Evolutionary conservation across 306 rosid genomes (phyloP).

Genomic region (Oxytropis ochrocephala): DNA sequence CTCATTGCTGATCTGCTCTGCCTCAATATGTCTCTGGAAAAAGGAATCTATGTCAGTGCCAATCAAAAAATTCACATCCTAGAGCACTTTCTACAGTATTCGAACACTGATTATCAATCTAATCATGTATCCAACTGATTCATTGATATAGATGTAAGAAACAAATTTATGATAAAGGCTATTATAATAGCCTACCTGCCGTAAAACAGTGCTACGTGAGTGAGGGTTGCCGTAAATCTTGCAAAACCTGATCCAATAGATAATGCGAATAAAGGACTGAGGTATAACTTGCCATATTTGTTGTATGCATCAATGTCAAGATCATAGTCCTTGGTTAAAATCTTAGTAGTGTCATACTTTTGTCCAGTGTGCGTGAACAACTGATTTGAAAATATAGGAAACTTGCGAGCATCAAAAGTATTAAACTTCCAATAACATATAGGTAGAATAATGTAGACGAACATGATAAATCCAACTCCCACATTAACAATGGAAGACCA

Average conservation of each 20-base stretch:
- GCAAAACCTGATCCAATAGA: slow-evolving; percentile 96
- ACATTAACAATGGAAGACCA: slow-evolving; percentile 89
- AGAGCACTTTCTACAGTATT: not conserved
- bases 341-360: slow-evolving; percentile 80
- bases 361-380: slow-evolving; percentile 58
- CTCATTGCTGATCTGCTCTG: slow-evolving; percentile 76
- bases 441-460: slow-evolving; percentile 83
- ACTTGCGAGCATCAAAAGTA: slow-evolving; percentile 88
- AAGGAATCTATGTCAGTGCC: not conserved
- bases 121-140: not conserved
- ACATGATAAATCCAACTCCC: slow-evolving; percentile 84
- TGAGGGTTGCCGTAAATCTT: slow-evolving; percentile 86
- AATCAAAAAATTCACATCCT: not conserved
- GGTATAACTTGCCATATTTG: slow-evolving; percentile 81
- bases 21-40: slow-evolving; percentile 61
- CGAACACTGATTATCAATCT: not conserved
- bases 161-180: not conserved
- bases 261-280: slow-evolving; percentile 95
- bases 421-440: slow-evolving; percentile 88
- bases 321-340: slow-evolving; percentile 61
- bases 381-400: slow-evolving; percentile 89
- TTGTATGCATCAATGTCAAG: slow-evolving; percentile 70
- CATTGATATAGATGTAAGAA: not conserved
- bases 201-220: slow-evolving; percentile 85
- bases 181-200: slow-evolving; percentile 57